A percentile compares a stretch with the other conserved stretches of the same genome.
Evolutionary conservation across 495 filamentous ascomycete genomes (phyloP).

Genomic region (Penicillium fimorum): DNA sequence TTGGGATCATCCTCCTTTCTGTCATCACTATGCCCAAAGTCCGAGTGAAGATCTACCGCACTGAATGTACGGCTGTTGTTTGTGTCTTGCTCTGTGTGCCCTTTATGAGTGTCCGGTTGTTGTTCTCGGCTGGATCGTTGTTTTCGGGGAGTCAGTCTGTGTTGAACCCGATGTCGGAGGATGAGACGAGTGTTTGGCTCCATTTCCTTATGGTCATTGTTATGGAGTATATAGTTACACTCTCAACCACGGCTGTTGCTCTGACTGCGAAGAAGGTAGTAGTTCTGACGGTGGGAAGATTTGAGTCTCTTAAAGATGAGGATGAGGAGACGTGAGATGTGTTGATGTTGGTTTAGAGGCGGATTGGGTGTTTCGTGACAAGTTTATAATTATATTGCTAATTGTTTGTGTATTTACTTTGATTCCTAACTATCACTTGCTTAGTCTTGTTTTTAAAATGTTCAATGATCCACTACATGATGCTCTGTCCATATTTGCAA

Average conservation of each 20-base stretch:
- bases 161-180: not conserved
- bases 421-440: too few species aligned
- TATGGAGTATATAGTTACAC: conserved; percentile 9
- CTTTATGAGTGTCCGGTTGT: conserved; percentile 4
- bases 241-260: conserved; percentile 5
- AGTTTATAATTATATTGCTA: too few species aligned
- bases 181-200: conserved; percentile 4
- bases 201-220: conserved; percentile 9
- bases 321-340: not conserved
- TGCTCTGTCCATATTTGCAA: not conserved
- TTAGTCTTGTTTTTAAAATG: not conserved
- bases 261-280: conserved; percentile 4
- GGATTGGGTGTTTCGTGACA: too few species aligned
- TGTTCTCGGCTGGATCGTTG: not conserved
- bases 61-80: conserved; percentile 3
- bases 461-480: not conserved
- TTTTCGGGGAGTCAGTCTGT: not conserved
- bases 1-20: not conserved
- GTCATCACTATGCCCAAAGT: conserved; percentile 5
- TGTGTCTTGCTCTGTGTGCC: conserved; percentile 4
- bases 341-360: too few species aligned
- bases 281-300: conserved; percentile 1
- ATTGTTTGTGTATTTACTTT: too few species aligned
- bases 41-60: conserved; percentile 1
- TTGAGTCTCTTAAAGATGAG: too few species aligned